These are phyloP conservation scores for Botryosphaeria dothidea DNA, from an alignment of 2,329 filamentous ascomycete species.

Conservation along the genomic window DNA sequence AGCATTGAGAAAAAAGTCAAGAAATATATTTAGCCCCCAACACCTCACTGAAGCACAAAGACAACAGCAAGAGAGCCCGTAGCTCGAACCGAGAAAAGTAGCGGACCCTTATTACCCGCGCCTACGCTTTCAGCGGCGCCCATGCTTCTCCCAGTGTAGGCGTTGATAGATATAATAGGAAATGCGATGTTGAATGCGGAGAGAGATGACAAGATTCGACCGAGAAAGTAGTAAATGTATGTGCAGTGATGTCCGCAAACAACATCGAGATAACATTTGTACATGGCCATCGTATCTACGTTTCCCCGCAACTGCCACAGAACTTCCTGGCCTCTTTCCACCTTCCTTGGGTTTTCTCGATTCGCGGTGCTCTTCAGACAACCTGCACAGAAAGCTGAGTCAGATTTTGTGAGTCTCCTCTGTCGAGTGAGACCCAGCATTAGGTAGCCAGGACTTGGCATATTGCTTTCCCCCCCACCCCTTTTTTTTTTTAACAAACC, in stretches of 20 bases:
- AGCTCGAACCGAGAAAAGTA: background rate
- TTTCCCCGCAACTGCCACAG: conserved; percentile 3
- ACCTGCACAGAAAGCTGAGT: background rate
- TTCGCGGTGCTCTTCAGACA: background rate
- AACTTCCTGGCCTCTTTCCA: conserved; percentile 2
- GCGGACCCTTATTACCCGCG: background rate
- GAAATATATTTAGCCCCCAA: background rate
- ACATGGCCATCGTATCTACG: conserved; percentile 18
- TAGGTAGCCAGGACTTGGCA: background rate
- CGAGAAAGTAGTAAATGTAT: background rate
- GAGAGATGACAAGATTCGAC: background rate
- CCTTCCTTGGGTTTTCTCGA: background rate
- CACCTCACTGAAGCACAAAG: background rate
- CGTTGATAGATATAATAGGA: background rate
- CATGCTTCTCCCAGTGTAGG: background rate
- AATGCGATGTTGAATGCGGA: background rate
- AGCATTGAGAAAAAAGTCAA: background rate
- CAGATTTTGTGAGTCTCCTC: background rate
- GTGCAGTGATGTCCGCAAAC: conserved; percentile 10
- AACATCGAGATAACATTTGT: conserved; percentile 17
- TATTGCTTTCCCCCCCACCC: background rate
- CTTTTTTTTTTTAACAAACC: background rate
- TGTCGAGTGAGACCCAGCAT: background rate
- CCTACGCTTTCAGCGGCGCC: no score
- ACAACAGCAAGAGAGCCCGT: background rate